A percentile compares a stretch with the other conserved stretches of the same genome.
Conservation (phyloP, 768 basidiomycete species). For the Lactarius hatsudake region DNA sequence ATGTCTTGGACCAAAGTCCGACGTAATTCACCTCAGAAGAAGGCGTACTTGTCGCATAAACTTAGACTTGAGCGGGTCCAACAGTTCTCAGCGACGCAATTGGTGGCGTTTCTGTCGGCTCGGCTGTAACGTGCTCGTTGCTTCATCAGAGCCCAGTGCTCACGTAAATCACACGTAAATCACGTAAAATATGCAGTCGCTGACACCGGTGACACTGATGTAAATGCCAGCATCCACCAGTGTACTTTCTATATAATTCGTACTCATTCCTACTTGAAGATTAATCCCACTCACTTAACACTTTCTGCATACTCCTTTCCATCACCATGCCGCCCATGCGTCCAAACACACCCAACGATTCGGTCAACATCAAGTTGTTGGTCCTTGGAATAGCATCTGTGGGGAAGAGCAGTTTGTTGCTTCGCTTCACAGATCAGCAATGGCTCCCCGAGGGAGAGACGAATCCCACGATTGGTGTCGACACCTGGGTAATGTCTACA, state of each 20-base stretch:
- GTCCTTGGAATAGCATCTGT: constrained; percentile 85
- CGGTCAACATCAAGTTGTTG: constrained; percentile 75
- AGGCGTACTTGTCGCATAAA: not conserved
- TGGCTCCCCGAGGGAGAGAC: constrained; percentile 90
- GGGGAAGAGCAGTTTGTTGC: constrained; percentile 86
- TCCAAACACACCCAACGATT: constrained; percentile 29
- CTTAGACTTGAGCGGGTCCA: not conserved
- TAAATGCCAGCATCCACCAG: too few relatives aligned
- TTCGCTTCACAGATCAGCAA: constrained; percentile 92
- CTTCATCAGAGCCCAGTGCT: not conserved
- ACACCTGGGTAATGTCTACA: constrained; percentile 64
- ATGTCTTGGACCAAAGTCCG: not conserved
- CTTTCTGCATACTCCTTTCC: not conserved
- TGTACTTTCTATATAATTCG: not conserved
- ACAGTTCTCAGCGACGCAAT: not conserved
- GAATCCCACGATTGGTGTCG: constrained; percentile 81
- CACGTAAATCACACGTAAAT: not conserved
- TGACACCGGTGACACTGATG: not conserved
- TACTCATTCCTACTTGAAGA: not conserved
- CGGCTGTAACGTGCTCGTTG: not conserved
- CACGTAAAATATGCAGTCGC: not conserved
- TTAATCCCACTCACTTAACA: not conserved
- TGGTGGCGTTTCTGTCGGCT: not conserved
- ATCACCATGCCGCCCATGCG: not conserved
- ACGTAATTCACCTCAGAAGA: not conserved